Conservation (phyloP, 345 rosid species). For the Pseudoturritis turrita region DNA sequence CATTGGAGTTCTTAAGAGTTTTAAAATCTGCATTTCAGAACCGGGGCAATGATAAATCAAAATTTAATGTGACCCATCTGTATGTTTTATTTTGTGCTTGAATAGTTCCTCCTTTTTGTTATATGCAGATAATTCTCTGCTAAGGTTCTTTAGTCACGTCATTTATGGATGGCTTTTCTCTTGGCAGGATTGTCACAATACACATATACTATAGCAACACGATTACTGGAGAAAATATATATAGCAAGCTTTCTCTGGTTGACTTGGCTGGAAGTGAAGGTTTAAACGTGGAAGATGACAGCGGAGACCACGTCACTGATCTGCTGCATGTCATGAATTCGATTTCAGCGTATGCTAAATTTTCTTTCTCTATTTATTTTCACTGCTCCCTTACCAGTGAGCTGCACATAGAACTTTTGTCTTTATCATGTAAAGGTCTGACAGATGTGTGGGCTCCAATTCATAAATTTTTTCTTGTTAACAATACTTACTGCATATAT, state of each 20-base stretch:
- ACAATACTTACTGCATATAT: slow-evolving; percentile 18
- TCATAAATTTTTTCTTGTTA: background rate
- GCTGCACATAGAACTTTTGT: slow-evolving; percentile 3
- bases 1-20: slow-evolving; percentile 68
- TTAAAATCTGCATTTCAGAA: slow-evolving; percentile 65
- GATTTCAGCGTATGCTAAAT: slow-evolving; percentile 74
- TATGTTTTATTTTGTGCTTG: slow-evolving; percentile 43
- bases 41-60: slow-evolving; percentile 57
- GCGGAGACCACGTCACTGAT: slow-evolving; percentile 86
- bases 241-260: slow-evolving; percentile 93
- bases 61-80: slow-evolving; percentile 79
- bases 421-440: background rate
- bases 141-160: slow-evolving; percentile 18
- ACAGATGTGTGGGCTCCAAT: background rate
- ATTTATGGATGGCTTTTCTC: slow-evolving; percentile 26
- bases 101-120: background rate
- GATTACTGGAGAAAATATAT: slow-evolving; percentile 72
- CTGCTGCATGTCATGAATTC: slow-evolving; percentile 92
- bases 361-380: background rate
- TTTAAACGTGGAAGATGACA: slow-evolving; percentile 61
- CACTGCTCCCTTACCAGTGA: background rate
- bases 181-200: slow-evolving; percentile 66
- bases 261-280: slow-evolving; percentile 98
- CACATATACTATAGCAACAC: slow-evolving; percentile 76
- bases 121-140: background rate